Percentiles rank a stretch among this genome's conserved stretches.
Conservation (phyloP, 2,329 filamentous ascomycete species). For the Aspergillus latus region DNA sequence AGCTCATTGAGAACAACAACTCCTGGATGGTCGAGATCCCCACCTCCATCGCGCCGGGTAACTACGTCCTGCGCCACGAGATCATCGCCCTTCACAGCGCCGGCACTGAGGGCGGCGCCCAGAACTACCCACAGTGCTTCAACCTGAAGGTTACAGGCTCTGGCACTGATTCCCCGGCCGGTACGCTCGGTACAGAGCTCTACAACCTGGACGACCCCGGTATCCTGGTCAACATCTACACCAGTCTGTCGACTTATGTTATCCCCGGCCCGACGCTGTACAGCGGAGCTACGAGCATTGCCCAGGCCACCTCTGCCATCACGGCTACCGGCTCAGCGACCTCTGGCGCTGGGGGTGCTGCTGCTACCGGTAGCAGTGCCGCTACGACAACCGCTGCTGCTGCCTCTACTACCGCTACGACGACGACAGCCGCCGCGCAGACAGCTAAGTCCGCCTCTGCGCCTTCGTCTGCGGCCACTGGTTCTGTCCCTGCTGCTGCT, state of each 20-base stretch:
- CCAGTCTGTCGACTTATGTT: constrained; percentile 13
- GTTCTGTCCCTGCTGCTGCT: not conserved
- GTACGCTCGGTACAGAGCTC: constrained; percentile 51
- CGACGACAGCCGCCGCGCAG: not conserved
- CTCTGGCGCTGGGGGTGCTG: not conserved
- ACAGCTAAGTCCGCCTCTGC: not conserved
- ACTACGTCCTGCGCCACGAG: constrained; percentile 55
- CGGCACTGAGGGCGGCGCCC: constrained; percentile 41
- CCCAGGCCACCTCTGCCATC: constrained; percentile 19
- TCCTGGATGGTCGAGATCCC: constrained; percentile 49
- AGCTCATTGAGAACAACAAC: constrained; percentile 51
- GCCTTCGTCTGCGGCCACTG: not conserved
- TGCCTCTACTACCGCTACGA: not conserved
- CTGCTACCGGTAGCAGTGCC: not conserved
- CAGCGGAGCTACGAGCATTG: constrained; percentile 16
- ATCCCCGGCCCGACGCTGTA: constrained; percentile 21
- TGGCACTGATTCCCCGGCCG: constrained; percentile 45
- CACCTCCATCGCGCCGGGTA: constrained; percentile 45
- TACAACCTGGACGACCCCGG: constrained; percentile 58
- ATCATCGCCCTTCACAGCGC: constrained; percentile 52
- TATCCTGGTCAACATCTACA: constrained; percentile 58
- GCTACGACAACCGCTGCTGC: not conserved
- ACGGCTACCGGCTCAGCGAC: constrained; percentile 15
- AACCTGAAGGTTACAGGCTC: constrained; percentile 59
- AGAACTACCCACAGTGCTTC: constrained; percentile 56